phyloP scores from a whole-genome alignment of 352 stramenopile genomes.

The Phytopythium helicoides region DNA sequence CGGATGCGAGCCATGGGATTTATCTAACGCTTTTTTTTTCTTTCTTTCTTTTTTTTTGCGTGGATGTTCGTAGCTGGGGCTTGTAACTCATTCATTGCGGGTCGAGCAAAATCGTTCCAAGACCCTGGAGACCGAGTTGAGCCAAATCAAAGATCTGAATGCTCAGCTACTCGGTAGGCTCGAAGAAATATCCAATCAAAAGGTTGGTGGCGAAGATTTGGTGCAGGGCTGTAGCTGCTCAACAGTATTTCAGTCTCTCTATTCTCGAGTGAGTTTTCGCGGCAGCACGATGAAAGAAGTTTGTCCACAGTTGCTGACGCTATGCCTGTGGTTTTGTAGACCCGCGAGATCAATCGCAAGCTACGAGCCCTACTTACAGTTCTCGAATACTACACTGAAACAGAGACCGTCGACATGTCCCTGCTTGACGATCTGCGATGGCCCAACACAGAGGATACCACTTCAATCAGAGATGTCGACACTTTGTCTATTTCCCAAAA shows the following conservation, averaged over 20 bases:
- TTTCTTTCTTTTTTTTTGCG: too few species aligned
- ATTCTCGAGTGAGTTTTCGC: not conserved
- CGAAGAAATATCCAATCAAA: not conserved
- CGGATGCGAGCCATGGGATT: too few species aligned
- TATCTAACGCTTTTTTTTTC: too few species aligned
- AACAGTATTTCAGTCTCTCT: not conserved
- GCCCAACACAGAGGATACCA: not conserved
- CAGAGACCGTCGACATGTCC: slow-evolving; percentile 30
- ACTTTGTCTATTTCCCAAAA: not conserved
- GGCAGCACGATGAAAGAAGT: not conserved
- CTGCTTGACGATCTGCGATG: slow-evolving; percentile 16
- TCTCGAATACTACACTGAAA: slow-evolving; percentile 30
- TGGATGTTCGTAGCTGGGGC: slow-evolving; percentile 25
- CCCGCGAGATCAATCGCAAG: slow-evolving; percentile 21
- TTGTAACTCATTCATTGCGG: slow-evolving; percentile 17
- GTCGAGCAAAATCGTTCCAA: slow-evolving; percentile 9
- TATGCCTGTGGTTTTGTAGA: slow-evolving; percentile 8
- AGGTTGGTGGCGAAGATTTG: too few species aligned
- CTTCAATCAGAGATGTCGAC: not conserved
- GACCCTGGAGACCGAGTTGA: slow-evolving; percentile 11
- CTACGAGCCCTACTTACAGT: slow-evolving; percentile 26
- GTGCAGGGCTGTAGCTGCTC: not conserved
- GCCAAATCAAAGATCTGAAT: not conserved
- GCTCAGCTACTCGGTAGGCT: not conserved
- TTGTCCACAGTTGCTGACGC: not conserved